These are phyloP conservation scores for Malus domestica DNA, from an alignment of 306 rosid genomes.

Conservation along the genomic window DNA sequence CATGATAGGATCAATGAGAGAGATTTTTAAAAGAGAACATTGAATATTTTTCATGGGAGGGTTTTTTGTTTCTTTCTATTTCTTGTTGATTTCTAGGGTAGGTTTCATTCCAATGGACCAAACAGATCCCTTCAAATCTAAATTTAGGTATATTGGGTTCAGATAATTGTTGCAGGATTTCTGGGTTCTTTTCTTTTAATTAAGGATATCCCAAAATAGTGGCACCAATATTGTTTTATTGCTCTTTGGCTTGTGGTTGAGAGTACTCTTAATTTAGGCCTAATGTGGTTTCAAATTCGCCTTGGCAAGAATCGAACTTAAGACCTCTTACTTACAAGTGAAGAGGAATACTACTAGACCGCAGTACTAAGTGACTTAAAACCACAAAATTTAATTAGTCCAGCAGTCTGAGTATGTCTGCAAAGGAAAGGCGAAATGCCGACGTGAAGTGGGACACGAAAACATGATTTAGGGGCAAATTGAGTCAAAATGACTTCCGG, in stretches of 20 bases:
- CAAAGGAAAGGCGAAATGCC: not conserved
- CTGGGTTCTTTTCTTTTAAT: conserved; percentile 19
- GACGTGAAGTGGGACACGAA: not conserved
- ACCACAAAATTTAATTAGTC: not conserved
- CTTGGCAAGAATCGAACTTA: no score
- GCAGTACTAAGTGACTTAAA: not conserved
- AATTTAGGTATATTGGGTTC: not conserved
- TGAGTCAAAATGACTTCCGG: not conserved
- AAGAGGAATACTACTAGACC: no score
- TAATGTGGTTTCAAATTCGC: no score
- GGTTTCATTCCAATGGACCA: not conserved
- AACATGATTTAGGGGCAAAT: not conserved
- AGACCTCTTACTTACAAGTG: not conserved
- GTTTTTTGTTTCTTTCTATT: not conserved
- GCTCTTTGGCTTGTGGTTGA: no score
- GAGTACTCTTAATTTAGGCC: no score
- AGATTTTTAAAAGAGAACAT: not conserved
- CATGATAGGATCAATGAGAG: not conserved
- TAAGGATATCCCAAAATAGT: not conserved
- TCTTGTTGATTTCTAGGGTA: not conserved
- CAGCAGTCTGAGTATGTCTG: not conserved
- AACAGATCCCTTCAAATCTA: not conserved
- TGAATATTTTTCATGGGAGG: not conserved
- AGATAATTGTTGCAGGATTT: conserved; percentile 26
- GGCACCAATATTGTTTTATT: not conserved